Evolutionary conservation across 2,329 filamentous ascomycete genomes (phyloP).

Genomic region (Fusarium sarcochroum): DNA sequence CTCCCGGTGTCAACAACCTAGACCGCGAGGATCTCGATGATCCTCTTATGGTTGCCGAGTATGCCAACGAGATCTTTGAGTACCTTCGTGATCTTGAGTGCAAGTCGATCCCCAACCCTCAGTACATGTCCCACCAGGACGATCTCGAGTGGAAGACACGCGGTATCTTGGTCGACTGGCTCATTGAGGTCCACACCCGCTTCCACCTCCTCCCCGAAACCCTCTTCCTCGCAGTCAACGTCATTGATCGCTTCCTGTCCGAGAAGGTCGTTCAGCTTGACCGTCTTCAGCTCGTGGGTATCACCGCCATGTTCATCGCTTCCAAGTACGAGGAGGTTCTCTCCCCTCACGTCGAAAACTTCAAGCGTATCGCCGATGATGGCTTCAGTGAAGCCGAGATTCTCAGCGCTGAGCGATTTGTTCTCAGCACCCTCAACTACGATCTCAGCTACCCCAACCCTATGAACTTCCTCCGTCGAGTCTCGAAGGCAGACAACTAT

Average conservation of each 20-base stretch:
- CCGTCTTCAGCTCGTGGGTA: constrained; percentile 94
- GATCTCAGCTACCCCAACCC: constrained; percentile 99
- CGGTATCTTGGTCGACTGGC: constrained; percentile 96
- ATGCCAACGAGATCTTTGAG: constrained; percentile 96
- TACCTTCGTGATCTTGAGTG: constrained; percentile 90
- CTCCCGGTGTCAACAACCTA: constrained; percentile 69
- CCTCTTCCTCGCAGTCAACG: constrained; percentile 96
- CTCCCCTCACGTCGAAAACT: constrained; percentile 96
- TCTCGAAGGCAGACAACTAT: constrained; percentile 99
- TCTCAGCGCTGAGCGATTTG: constrained; percentile 94
- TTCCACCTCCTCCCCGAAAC: constrained; percentile 97
- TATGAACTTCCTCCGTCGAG: constrained; percentile 99
- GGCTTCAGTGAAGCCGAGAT: constrained; percentile 97
- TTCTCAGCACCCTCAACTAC: constrained; percentile 92
- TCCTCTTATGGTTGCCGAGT: constrained; percentile 97
- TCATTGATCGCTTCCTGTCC: constrained; percentile 97
- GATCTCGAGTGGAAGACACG: constrained; percentile 99
- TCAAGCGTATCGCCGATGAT: constrained; percentile 96
- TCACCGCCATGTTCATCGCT: constrained; percentile 99
- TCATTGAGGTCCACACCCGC: constrained; percentile 97
- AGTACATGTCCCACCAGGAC: constrained; percentile 96
- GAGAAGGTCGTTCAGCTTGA: constrained; percentile 96
- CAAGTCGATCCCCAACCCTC: constrained; percentile 84
- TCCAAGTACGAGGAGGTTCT: constrained; percentile 99
- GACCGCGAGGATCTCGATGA: constrained; percentile 92